phyloP scores from a whole-genome alignment of 2,329 filamentous ascomycete species.

The Camillea tinctor region DNA sequence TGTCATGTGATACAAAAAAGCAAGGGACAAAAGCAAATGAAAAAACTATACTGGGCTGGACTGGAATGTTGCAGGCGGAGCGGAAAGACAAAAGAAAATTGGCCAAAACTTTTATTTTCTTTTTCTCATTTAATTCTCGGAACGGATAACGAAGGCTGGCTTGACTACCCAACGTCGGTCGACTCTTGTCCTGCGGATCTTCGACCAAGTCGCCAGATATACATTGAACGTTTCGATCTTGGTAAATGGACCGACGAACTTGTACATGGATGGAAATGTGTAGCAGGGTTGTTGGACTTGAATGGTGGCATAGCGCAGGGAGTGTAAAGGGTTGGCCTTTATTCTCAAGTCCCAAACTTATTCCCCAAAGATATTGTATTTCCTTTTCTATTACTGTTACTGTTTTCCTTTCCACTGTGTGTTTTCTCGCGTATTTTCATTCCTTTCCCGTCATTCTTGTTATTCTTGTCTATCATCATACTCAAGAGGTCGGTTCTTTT shows the following conservation, averaged over 20 bases:
- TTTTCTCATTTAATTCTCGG: slow-evolving; percentile 1
- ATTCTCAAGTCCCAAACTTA: slow-evolving; percentile 28
- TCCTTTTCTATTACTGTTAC: slow-evolving; percentile 24
- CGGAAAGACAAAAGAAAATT: slow-evolving; percentile 41
- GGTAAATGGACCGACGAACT: slow-evolving; percentile 28
- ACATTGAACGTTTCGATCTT: slow-evolving; percentile 29
- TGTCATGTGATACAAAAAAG: slow-evolving; percentile 26
- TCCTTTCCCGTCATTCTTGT: slow-evolving; percentile 17
- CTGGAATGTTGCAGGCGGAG: slow-evolving; percentile 38
- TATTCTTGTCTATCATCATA: slow-evolving; percentile 17
- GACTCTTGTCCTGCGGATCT: slow-evolving; percentile 22
- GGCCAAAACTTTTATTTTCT: slow-evolving; percentile 14
- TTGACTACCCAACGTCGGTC: slow-evolving; percentile 24
- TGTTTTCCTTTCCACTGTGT: slow-evolving; percentile 19
- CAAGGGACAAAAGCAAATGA: slow-evolving; percentile 1
- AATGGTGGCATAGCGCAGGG: slow-evolving; percentile 37
- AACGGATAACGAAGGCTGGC: slow-evolving; percentile 22
- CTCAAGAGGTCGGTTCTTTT: slow-evolving; percentile 1
- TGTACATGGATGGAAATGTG: slow-evolving; percentile 36
- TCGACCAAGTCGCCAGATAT: slow-evolving; percentile 29
- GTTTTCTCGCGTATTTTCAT: slow-evolving; percentile 13
- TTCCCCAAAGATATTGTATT: slow-evolving; percentile 27
- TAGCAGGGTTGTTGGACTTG: slow-evolving; percentile 28
- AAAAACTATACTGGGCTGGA: slow-evolving; percentile 18
- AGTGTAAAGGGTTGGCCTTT: slow-evolving; percentile 35